These are phyloP conservation scores for Enterocytospora artemiae DNA, from an alignment of 371 early-diverging fungal genomes.

Conservation along the genomic window DNA sequence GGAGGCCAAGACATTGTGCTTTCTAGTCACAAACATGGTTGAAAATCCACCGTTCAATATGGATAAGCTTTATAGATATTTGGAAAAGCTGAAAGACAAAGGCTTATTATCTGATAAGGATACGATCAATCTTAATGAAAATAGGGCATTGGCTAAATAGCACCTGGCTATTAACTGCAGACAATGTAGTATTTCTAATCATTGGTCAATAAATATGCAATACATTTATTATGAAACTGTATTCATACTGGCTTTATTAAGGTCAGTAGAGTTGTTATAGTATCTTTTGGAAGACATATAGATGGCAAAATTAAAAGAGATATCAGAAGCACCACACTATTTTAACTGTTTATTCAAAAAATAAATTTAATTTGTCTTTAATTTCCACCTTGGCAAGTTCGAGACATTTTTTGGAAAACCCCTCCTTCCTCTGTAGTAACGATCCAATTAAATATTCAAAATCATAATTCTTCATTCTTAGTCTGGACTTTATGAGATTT, in stretches of 20 bases:
- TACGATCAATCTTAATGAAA: constrained; percentile 20
- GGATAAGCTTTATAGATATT: constrained; percentile 17
- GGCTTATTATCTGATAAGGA: constrained; percentile 8
- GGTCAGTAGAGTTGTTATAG: background rate
- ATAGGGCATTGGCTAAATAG: background rate
- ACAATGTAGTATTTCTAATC: background rate
- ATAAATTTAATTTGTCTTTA: background rate
- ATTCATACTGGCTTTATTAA: background rate
- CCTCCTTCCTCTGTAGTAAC: constrained; percentile 13
- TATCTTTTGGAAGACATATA: background rate
- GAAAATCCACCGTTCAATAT: constrained; percentile 45
- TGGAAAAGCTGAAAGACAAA: constrained; percentile 28
- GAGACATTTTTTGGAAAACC: constrained; percentile 23
- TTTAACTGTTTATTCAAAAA: background rate
- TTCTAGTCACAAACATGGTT: constrained; percentile 49
- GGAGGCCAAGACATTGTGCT: constrained; percentile 42
- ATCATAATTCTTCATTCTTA: constrained; percentile 28
- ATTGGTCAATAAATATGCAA: background rate
- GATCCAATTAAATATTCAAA: constrained; percentile 29
- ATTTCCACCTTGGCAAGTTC: constrained; percentile 35
- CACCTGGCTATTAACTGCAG: background rate
- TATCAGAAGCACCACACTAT: background rate
- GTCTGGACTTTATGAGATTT: constrained; percentile 15
- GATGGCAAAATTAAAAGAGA: background rate
- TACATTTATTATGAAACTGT: background rate